Conservation (phyloP, 345 rosid genomes). For the Cardamine occulta region DNA sequence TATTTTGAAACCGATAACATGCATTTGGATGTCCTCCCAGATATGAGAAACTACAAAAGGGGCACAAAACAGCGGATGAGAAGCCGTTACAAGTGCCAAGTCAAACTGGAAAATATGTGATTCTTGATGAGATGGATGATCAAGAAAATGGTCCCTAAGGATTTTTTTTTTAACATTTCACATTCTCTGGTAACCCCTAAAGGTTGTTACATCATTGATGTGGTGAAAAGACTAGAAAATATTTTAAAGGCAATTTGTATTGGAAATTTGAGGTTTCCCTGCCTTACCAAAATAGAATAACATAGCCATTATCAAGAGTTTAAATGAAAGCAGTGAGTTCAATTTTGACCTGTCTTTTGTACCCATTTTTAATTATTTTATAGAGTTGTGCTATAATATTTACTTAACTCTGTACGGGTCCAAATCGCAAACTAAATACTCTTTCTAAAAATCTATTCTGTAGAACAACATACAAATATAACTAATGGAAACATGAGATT, state of each 20-base stretch:
- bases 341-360: not conserved
- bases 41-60: slow-evolving; percentile 68
- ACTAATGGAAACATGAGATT: slow-evolving; percentile 1
- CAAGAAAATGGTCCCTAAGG: slow-evolving; percentile 53
- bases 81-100: slow-evolving; percentile 32
- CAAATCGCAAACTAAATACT: not conserved
- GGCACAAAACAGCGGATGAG: slow-evolving; percentile 49
- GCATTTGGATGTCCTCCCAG: slow-evolving; percentile 46
- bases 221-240: not conserved
- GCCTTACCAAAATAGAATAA: slow-evolving; percentile 8
- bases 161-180: slow-evolving; percentile 24
- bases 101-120: slow-evolving; percentile 72
- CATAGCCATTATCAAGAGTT: slow-evolving; percentile 3
- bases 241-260: not conserved
- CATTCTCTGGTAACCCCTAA: slow-evolving; percentile 5
- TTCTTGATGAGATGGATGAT: slow-evolving; percentile 87
- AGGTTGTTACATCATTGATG: slow-evolving; percentile 1
- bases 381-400: too few species aligned
- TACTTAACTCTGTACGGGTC: not conserved
- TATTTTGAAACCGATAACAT: not conserved
- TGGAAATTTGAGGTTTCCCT: slow-evolving; percentile 15
- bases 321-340: not conserved
- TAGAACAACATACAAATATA: not conserved
- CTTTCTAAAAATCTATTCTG: not conserved
- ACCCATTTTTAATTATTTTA: not conserved